Base-by-base conservation (phyloP, 148 eudicot species). In the Suaeda aralocaspica region DNA sequence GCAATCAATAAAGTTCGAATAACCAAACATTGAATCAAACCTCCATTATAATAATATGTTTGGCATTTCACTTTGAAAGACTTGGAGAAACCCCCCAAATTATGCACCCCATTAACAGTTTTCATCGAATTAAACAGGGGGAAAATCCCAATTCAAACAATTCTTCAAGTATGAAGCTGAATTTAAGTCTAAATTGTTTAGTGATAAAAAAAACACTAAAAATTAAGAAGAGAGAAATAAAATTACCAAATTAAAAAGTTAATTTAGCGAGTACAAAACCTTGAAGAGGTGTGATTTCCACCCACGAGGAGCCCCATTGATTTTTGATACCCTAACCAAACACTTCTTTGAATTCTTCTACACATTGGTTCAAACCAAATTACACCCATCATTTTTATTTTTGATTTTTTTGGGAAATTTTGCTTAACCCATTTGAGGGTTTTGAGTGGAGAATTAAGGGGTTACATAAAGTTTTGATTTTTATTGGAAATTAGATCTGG, bases 281-380 rank as follows among this genome's bases (percentile, higher is more conserved):
- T 92, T 89, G 89, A 92, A 22, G 97, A 92, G 73, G 97, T 92
- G 92, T 92, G 97, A 73, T 92, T 92, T 71, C 97, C 97, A 89
- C 97, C 97, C 97, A 92, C 97, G 83, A 92, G 91, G 91, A 92
- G 79, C 45, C 84, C 92, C 83, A 82, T 86, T 34, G 92, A 87
- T 64, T 75, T 82, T 89, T 92, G 96, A 60, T 34, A 82, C 82
- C 97, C 91, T 78, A 92, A 69, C 97, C 92, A 92, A 62, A 82
- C 91, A 84, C 82, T 86, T 62, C 66, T 86, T 12, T 86, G 87
- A 80, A 75, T 74, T 78, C 95, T 81, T 73, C 72, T 85, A 26
- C 69, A 19, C 84, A 72, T 77, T 15, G 82, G 73, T 45, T 85
- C 85, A 55, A 60, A 86, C 86, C 85, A 77, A 25, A 26, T 29